Evolutionary conservation across 495 filamentous ascomycete genomes (phyloP), one percentile per base, ranked within the genome.

Genomic region (Tuber indicum): DNA sequence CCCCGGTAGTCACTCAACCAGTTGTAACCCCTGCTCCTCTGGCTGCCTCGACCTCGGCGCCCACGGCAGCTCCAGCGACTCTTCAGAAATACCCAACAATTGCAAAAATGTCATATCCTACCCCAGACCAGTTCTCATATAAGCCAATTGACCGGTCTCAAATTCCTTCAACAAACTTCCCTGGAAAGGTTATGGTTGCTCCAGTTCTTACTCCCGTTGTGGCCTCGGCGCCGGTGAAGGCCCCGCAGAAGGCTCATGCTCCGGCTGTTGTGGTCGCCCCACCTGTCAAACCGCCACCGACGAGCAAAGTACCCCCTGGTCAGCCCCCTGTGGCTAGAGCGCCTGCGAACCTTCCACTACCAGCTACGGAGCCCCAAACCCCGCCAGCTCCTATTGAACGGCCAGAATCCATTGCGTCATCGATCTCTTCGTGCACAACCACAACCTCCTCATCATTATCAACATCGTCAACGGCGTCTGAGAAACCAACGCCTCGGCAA

Each of bases 61-160:
- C 26, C 3, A 4, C 26, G 12, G 49, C 72, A 23, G 45, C 77
- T 6, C 74, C 71, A 8, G 44, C 42, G 5, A 8, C 44, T 36
- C n/a, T 9, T 6, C 26, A 41, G 43, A 76, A 66, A 45, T 76
- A 80, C 46, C 78, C 78, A 23, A 76, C 76, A 32, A 80, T 80
- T 74, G 78, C 78, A 70, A 80, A 77, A 10, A 26, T 80, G 12
- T 77, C 75, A 62, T 80, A 80, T 10, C 78, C 78, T 70, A 79
- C 78, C 4, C 75, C 78, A 26, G 78, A 79, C n/a, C 73, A 79
- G 52, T 79, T 79, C 45, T 77, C 78, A 39, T 80, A 80, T 39
- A 77, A 80, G 36, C 78, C 78, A 16, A 71, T 80, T 43, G 52
- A 46, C 19, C 77, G 78, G 16, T 80, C 78, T 62, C 78, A 79